These are phyloP conservation scores for Saccharomycopsis phalli DNA, from an alignment of 1,139 yeast species.

Conservation along the genomic window DNA sequence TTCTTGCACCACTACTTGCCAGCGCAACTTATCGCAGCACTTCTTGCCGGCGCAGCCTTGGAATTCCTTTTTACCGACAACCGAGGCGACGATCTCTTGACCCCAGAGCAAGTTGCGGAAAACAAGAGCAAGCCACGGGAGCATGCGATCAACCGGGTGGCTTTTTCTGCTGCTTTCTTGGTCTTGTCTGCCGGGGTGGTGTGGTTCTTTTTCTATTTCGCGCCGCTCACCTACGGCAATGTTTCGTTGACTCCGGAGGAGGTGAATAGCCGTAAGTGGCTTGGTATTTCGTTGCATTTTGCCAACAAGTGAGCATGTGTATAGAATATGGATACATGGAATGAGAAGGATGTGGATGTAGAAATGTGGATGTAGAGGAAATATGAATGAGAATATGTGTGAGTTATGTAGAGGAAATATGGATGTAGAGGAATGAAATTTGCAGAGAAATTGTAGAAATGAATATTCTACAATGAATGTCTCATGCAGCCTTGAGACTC, in stretches of 20 bases:
- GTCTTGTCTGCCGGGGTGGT: conserved; percentile 40
- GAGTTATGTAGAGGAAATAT: conserved; percentile 1
- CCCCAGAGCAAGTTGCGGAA: conserved; percentile 26
- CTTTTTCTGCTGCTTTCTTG: conserved; percentile 31
- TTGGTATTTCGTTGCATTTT: conserved; percentile 74
- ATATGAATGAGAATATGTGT: background rate
- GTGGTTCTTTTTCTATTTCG: conserved; percentile 62
- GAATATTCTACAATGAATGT: no score
- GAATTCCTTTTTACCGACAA: conserved; percentile 73
- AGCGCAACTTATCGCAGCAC: conserved; percentile 85
- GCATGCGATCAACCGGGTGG: conserved; percentile 23
- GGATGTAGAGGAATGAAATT: background rate
- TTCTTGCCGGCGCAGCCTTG: conserved; percentile 71
- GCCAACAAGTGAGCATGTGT: conserved; percentile 64
- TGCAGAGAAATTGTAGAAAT: no score
- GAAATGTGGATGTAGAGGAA: background rate
- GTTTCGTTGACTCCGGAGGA: conserved; percentile 53
- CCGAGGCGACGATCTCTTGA: conserved; percentile 27
- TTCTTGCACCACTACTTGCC: conserved; percentile 94
- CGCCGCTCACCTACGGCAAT: conserved; percentile 84
- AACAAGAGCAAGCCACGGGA: conserved; percentile 23
- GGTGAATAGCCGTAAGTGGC: conserved; percentile 69
- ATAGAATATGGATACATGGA: no score
- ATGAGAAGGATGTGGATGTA: no score
- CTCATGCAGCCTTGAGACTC: no score